Evolutionary conservation across 768 basidiomycete genomes (phyloP).

Genomic region (Glaciozyma antarctica): DNA sequence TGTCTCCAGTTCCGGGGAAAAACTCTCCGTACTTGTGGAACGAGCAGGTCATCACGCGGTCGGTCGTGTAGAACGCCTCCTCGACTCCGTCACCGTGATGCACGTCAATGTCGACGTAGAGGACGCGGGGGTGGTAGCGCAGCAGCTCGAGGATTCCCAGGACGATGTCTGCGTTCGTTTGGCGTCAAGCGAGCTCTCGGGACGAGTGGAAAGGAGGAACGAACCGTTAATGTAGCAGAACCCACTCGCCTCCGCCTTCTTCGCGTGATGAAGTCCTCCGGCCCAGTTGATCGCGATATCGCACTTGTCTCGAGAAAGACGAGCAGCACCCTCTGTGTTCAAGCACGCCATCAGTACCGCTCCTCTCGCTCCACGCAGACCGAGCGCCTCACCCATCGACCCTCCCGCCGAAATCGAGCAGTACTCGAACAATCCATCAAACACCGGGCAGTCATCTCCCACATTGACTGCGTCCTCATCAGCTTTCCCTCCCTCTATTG

Average conservation of each 20-base stretch:
- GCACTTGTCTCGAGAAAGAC: constrained; percentile 49
- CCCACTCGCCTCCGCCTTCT: constrained; percentile 93
- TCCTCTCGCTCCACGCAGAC: not conserved
- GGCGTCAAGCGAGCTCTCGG: constrained; percentile 27
- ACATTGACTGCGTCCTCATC: constrained; percentile 65
- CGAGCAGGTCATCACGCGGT: constrained; percentile 91
- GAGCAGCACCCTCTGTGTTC: too few relatives aligned
- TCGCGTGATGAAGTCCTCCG: constrained; percentile 97
- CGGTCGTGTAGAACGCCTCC: constrained; percentile 95
- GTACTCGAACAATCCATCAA: constrained; percentile 96
- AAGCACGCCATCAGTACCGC: not conserved
- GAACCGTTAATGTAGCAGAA: constrained; percentile 88
- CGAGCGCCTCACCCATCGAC: constrained; percentile 74
- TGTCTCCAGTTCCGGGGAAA: constrained; percentile 79
- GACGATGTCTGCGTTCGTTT: constrained; percentile 57
- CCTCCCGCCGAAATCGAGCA: constrained; percentile 99
- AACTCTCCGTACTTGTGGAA: constrained; percentile 98
- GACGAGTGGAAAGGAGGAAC: too few relatives aligned
- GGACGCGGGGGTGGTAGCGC: constrained; percentile 66
- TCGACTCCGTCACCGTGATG: constrained; percentile 99
- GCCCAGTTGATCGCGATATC: constrained; percentile 93
- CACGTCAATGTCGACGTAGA: constrained; percentile 97
- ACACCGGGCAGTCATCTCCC: constrained; percentile 97
- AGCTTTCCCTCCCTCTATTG: not conserved
- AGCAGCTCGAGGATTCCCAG: constrained; percentile 86